Conservation (phyloP, 1,139 yeast species). For the Meyerozyma guilliermondii region DNA sequence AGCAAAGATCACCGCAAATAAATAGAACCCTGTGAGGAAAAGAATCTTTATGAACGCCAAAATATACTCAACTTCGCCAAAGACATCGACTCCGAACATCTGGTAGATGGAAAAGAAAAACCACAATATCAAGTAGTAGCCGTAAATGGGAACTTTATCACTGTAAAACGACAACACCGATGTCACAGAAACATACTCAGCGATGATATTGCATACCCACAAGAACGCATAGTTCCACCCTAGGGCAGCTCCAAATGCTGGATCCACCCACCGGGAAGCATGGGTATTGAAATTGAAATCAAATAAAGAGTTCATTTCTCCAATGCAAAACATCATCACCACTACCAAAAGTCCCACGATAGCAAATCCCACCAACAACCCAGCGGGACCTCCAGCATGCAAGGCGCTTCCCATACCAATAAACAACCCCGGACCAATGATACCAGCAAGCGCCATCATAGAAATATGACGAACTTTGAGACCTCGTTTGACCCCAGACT, state of each 20-base stretch:
- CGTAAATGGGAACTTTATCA: conserved; percentile 5
- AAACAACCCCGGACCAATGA: conserved; percentile 6
- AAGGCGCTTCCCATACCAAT: conserved; percentile 6
- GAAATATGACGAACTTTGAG: conserved; percentile 41
- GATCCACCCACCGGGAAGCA: conserved; percentile 6
- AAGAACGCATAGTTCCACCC: conserved; percentile 5
- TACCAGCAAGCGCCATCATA: conserved; percentile 48
- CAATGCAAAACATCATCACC: conserved; percentile 15
- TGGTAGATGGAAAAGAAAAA: conserved; percentile 5
- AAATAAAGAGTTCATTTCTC: conserved; percentile 8
- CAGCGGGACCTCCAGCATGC: conserved; percentile 5
- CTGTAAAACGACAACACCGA: conserved; percentile 6
- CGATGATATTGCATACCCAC: conserved; percentile 13
- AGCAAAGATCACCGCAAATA: conserved; percentile 8
- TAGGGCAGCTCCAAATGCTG: conserved; percentile 7
- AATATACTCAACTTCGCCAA: conserved; percentile 5
- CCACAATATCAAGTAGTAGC: conserved; percentile 5
- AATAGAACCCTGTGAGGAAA: conserved; percentile 7
- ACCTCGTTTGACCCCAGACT: conserved; percentile 17
- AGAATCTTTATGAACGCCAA: conserved; percentile 5
- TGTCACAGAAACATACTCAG: conserved; percentile 14
- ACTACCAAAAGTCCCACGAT: conserved; percentile 13
- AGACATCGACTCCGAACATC: conserved; percentile 7
- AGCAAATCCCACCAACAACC: conserved; percentile 5
- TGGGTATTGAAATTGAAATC: conserved; percentile 9